These are phyloP conservation scores for Lactarius tabidus DNA, from an alignment of 768 basidiomycete species.

Conservation along the genomic window DNA sequence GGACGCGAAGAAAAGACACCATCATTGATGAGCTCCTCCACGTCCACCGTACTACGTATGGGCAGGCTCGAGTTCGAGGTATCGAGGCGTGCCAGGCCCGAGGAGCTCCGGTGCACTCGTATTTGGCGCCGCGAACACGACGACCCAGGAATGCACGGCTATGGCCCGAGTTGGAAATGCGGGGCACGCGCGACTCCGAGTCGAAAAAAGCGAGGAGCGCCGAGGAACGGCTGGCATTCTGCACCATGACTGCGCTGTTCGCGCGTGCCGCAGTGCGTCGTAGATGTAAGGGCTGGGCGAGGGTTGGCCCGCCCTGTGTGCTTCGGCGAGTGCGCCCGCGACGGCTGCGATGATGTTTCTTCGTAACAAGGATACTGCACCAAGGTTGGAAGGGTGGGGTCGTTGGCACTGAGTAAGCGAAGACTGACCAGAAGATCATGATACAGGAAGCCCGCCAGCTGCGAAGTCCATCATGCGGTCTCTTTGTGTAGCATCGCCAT, in stretches of 20 bases:
- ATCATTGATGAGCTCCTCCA: too few relatives aligned
- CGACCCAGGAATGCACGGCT: constrained; percentile 11
- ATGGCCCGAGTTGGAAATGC: neutral
- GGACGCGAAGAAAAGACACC: too few relatives aligned
- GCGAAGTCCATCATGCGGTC: neutral
- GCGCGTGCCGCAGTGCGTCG: constrained; percentile 2
- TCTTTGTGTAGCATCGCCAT: neutral
- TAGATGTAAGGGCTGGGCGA: neutral
- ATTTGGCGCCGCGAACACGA: neutral
- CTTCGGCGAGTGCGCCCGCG: constrained; percentile 7
- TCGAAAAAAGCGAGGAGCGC: constrained; percentile 14
- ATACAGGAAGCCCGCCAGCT: constrained; percentile 11
- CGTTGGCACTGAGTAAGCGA: constrained; percentile 9
- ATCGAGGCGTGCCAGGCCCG: too few relatives aligned
- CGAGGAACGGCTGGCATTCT: neutral
- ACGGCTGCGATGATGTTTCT: constrained; percentile 4
- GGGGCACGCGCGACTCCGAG: constrained; percentile 11
- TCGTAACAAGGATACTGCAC: constrained; percentile 2
- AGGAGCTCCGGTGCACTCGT: too few relatives aligned
- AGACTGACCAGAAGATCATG: constrained; percentile 15
- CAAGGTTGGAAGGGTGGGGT: neutral
- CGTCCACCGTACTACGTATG: too few relatives aligned
- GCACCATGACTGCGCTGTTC: neutral
- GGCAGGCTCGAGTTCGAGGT: too few relatives aligned
- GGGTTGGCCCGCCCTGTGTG: neutral